phyloP scores from a whole-genome alignment of 345 rosid species.

The Carallia pectinifolia region DNA sequence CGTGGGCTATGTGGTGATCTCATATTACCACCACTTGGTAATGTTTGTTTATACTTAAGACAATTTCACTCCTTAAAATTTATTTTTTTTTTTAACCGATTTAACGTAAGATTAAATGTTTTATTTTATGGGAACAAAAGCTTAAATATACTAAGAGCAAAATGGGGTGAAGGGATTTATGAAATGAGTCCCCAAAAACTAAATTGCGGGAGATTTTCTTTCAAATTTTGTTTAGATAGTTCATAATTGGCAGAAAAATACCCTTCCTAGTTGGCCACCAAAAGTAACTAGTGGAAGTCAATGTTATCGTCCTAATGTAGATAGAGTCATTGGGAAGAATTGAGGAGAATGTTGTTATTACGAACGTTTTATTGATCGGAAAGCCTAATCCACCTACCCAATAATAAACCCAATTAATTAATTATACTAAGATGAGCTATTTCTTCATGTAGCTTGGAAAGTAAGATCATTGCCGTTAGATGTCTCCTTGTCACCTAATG shows the following conservation, averaged over 20 bases:
- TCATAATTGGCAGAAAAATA: not conserved
- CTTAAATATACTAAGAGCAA: too few species aligned
- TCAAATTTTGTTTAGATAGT: not conserved
- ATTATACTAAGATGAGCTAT: not conserved
- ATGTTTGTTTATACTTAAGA: too few species aligned
- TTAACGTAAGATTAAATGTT: too few species aligned
- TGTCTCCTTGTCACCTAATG: slow-evolving; percentile 7
- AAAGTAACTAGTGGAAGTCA: not conserved
- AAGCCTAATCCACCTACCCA: slow-evolving; percentile 4
- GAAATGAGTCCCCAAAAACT: not conserved
- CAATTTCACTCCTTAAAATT: too few species aligned
- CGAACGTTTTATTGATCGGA: slow-evolving; percentile 11
- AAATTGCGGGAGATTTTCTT: not conserved
- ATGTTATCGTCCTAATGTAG: not conserved
- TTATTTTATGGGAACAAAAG: too few species aligned
- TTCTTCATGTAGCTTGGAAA: not conserved
- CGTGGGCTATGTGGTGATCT: too few species aligned
- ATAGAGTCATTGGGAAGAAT: not conserved
- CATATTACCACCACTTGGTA: too few species aligned
- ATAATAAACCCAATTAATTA: not conserved
- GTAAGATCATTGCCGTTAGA: slow-evolving; percentile 8
- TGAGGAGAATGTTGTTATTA: slow-evolving; percentile 2
- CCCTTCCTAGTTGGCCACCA: not conserved
- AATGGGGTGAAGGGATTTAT: too few species aligned
- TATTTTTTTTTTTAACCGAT: too few species aligned